Base-by-base conservation (phyloP, 148 eudicot species). In the Silene uniflora region DNA sequence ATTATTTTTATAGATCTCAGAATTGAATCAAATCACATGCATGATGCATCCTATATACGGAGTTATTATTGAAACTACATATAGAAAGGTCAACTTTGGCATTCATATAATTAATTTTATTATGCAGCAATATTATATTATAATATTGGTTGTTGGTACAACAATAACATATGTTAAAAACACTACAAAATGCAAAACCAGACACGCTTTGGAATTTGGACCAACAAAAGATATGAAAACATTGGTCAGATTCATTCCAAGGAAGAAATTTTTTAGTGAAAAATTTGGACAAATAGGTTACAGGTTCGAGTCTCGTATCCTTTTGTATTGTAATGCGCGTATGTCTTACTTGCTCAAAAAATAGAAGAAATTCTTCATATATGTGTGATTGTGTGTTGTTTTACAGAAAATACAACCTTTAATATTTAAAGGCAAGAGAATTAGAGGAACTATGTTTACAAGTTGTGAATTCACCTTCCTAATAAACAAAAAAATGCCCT, bases 1-100 rank as follows among this genome's bases (percentile, higher is more conserved):
- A n/a, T n/a, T n/a, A n/a, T n/a, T n/a, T n/a, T n/a, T n/a, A 10
- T 22, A 63, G 11, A 63, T 25, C 44, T 39, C 1, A 39, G 44
- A 52, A 52, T 29, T 66, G 69, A 66, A 66, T 66, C 69, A 29
- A 29, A 7, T 14, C 47, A 66, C 69, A 66, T 66, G 69, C 42
- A 4, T 35, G 32, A 29, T 29, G 32, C 69, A 16, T 66, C 47
- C 5, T 29, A 13, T 35, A 16, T 27, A 65, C 13, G 13, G n/a
- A 3, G 10, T 47, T 52, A 32, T 32, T 32, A 32, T 32, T 32
- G 35, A 3, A 52, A 11, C 29, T 61, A 61, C 19, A 21, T 62
- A 23, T 49, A 52, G 17, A 52, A 10, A 23, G 67, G 32, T 23
- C 67, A 62, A 62, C 10, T 24, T 62, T 62, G 67, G 35, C 35